A percentile compares a stretch with the other conserved stretches of the same genome.
These are phyloP conservation scores for Coemansia sp. DNA, from an alignment of 192 early-diverging fungal genomes.

Conservation along the genomic window DNA sequence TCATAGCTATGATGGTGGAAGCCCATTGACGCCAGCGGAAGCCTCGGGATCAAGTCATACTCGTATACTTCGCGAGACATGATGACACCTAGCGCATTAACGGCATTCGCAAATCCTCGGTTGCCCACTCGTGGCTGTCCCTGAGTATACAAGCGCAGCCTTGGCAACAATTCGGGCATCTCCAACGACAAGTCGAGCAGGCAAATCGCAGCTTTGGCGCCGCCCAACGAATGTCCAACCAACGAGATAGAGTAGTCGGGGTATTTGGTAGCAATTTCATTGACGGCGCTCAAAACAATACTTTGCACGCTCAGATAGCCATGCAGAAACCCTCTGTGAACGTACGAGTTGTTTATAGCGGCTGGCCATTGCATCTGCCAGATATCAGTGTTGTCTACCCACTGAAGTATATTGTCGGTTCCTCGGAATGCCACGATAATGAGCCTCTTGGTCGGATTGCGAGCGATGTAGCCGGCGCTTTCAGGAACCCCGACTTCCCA, in stretches of 20 bases:
- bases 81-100: conserved; percentile 23
- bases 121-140: conserved; percentile 55
- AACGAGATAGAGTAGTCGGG: conserved; percentile 42
- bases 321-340: conserved; percentile 51
- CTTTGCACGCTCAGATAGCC: conserved; percentile 31
- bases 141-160: conserved; percentile 35
- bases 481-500: conserved; percentile 33
- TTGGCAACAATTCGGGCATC: conserved; percentile 17
- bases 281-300: conserved; percentile 15
- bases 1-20: conserved; percentile 42
- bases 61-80: conserved; percentile 48
- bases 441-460: conserved; percentile 25
- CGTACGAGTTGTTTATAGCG: conserved; percentile 24
- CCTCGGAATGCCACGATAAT: conserved; percentile 51
- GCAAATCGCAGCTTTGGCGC: conserved; percentile 40
- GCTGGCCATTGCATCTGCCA: conserved; percentile 32
- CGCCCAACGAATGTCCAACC: conserved; percentile 52
- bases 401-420: conserved; percentile 36
- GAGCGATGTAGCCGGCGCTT: conserved; percentile 48
- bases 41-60: conserved; percentile 35
- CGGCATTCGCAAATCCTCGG: conserved; percentile 30
- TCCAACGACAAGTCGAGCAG: conserved; percentile 29
- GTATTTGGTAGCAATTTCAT: conserved; percentile 19
- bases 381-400: conserved; percentile 40
- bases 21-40: conserved; percentile 29